A percentile compares a stretch with the other conserved stretches of the same genome.
Evolutionary conservation across 1,284 basidiomycete genomes (phyloP).

Genomic region (Ganoderma resinaceum): DNA sequence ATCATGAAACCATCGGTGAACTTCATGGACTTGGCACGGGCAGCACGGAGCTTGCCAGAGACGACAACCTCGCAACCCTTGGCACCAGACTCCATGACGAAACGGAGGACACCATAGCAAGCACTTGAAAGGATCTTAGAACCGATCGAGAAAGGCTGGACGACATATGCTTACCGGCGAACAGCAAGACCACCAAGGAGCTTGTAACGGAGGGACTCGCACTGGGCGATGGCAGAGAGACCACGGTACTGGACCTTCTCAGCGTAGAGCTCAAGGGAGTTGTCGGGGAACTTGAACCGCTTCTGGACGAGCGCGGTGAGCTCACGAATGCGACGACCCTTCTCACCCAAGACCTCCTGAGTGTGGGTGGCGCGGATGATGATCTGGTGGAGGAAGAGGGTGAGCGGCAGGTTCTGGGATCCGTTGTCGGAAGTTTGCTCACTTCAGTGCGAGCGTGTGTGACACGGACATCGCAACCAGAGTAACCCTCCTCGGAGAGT

Average conservation of each 20-base stretch:
- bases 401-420: background rate
- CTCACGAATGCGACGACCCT: slow-evolving; percentile 99
- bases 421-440: slow-evolving; percentile 20
- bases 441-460: slow-evolving; percentile 99
- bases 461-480: slow-evolving; percentile 99
- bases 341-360: slow-evolving; percentile 99
- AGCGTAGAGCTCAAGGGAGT: slow-evolving; percentile 98
- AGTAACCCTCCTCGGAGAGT: slow-evolving; percentile 99
- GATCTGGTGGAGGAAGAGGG: slow-evolving; percentile 63
- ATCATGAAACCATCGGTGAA: slow-evolving; percentile 99
- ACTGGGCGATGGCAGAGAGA: slow-evolving; percentile 98
- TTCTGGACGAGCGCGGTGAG: slow-evolving; percentile 99
- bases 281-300: slow-evolving; percentile 99
- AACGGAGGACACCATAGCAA: slow-evolving; percentile 99
- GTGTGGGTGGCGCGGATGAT: slow-evolving; percentile 99
- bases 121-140: slow-evolving; percentile 62
- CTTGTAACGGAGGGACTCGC: slow-evolving; percentile 99
- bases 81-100: slow-evolving; percentile 99
- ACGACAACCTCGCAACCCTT: slow-evolving; percentile 99
- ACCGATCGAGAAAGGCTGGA: background rate
- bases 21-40: slow-evolving; percentile 99
- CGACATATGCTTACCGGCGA: slow-evolving; percentile 72
- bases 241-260: slow-evolving; percentile 99
- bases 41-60: slow-evolving; percentile 99
- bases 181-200: slow-evolving; percentile 99